Conservation (phyloP, 2,329 filamentous ascomycete species). For the Aspergillus neoniger region DNA sequence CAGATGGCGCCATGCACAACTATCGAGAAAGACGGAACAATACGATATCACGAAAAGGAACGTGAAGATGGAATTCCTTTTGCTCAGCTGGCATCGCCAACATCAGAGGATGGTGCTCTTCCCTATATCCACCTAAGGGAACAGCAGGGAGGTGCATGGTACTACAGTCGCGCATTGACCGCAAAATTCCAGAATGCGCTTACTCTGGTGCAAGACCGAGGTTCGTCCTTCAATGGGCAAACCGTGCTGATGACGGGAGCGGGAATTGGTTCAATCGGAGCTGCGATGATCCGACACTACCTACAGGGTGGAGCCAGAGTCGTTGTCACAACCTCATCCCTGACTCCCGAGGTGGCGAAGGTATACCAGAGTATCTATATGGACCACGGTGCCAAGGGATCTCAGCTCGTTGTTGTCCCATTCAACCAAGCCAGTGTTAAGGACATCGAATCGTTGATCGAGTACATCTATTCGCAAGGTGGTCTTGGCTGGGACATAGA, state of each 20-base stretch:
- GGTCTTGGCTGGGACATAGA: background rate
- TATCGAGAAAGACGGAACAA: no score
- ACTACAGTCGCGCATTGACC: background rate
- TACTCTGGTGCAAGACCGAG: background rate
- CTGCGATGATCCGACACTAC: background rate
- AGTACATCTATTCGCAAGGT: background rate
- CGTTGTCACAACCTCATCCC: background rate
- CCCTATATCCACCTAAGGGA: background rate
- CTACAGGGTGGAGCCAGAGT: constrained; percentile 5
- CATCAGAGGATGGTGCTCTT: no score
- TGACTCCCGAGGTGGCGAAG: background rate
- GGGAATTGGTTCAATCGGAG: background rate
- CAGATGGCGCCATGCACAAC: no score
- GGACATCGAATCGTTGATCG: background rate
- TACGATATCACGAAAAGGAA: no score
- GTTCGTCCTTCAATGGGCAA: background rate
- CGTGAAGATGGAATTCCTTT: no score
- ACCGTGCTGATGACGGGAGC: constrained; percentile 6
- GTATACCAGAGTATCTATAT: background rate
- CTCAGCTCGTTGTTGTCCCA: background rate
- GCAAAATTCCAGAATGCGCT: background rate
- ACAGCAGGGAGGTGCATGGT: background rate
- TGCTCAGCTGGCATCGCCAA: no score
- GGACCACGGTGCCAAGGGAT: background rate
- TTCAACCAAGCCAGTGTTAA: constrained; percentile 7